phyloP scores from a whole-genome alignment of 78 protist genomes.

The Ministeria vibrans region DNA sequence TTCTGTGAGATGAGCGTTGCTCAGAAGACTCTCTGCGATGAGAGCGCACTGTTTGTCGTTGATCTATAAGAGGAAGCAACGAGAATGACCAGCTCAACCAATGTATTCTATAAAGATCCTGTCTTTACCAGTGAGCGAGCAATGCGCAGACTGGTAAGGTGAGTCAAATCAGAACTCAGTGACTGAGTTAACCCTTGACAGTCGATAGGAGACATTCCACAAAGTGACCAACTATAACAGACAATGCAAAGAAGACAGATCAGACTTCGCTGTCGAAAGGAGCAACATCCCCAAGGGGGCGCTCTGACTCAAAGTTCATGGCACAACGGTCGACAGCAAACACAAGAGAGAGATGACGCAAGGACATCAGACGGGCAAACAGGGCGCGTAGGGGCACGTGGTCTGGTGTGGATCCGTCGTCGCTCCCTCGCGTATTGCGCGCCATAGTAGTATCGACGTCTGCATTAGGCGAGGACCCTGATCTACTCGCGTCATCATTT shows the following conservation, averaged over 20 bases:
- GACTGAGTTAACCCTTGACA: neutral
- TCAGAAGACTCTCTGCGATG: neutral
- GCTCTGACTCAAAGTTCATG: constrained; percentile 5
- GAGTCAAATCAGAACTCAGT: neutral
- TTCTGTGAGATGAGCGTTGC: neutral
- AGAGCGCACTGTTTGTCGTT: neutral
- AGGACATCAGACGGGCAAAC: neutral
- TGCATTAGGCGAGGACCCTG: neutral
- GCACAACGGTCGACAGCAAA: neutral
- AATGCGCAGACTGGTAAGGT: neutral
- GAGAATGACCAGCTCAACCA: neutral
- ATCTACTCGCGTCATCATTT: neutral
- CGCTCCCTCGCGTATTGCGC: neutral
- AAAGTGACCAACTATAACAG: neutral
- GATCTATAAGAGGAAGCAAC: neutral
- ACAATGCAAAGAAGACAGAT: no score
- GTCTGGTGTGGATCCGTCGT: neutral
- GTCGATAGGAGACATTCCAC: neutral
- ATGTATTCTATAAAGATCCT: neutral
- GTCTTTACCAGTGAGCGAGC: neutral
- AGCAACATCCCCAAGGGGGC: no score
- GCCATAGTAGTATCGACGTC: neutral
- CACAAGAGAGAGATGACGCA: neutral
- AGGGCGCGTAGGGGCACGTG: neutral
- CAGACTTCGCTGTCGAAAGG: no score